Conservation (phyloP, 345 rosid genomes). For the Gossypium anomalum region DNA sequence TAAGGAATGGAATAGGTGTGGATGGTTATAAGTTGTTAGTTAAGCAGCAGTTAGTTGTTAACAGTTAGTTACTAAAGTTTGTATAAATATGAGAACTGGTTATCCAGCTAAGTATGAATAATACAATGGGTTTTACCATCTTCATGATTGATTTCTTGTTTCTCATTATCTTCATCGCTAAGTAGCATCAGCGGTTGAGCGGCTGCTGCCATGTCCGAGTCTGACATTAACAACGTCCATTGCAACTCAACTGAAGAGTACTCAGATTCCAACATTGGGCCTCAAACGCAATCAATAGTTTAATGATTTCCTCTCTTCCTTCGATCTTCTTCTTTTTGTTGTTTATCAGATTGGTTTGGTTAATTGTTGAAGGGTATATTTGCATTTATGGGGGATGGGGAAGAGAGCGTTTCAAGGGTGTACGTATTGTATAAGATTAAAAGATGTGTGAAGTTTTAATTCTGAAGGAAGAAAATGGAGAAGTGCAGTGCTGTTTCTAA, state of each 20-base stretch:
- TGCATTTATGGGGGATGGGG: conserved; percentile 11
- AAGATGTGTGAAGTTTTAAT: neutral
- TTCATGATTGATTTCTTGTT: no score
- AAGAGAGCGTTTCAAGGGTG: neutral
- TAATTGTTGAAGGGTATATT: neutral
- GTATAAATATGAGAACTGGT: no score
- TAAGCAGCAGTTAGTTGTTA: no score
- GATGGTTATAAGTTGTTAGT: no score
- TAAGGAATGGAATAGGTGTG: no score
- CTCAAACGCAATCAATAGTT: neutral
- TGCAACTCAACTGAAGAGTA: neutral
- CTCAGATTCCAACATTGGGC: conserved; percentile 3
- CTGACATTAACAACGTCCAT: conserved; percentile 6
- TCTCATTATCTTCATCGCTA: conserved; percentile 31
- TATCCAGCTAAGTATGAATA: no score
- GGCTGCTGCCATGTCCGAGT: conserved; percentile 33
- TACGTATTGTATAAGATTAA: neutral
- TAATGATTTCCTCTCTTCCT: neutral
- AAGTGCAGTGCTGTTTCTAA: conserved; percentile 24
- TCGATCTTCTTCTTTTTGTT: neutral
- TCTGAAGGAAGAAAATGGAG: conserved; percentile 25
- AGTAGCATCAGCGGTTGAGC: conserved; percentile 39
- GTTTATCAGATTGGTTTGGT: neutral
- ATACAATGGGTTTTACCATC: no score
- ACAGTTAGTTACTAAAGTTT: no score